phyloP scores from a whole-genome alignment of 495 filamentous ascomycete genomes.

The Aspergillus sparsus region DNA sequence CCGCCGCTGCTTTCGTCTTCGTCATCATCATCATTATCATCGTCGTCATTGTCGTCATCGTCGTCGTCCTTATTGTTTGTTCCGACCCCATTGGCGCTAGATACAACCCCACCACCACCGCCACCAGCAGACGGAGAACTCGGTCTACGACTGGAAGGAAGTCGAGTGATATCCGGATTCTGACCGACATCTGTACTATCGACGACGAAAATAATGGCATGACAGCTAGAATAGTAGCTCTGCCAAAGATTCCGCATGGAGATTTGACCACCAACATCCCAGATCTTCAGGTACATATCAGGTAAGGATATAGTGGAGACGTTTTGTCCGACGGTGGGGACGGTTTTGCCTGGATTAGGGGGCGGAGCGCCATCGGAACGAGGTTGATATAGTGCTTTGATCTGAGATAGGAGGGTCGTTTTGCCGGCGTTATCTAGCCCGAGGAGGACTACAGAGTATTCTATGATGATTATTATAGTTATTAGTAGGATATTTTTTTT shows the following conservation, averaged over 20 bases:
- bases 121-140: slow-evolving; percentile 31
- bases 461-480: slow-evolving; percentile 41
- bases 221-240: slow-evolving; percentile 88
- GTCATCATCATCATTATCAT: not conserved
- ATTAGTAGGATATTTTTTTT: not conserved
- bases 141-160: slow-evolving; percentile 31
- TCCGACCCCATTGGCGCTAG: too few species aligned
- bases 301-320: slow-evolving; percentile 84
- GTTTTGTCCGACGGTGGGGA: slow-evolving; percentile 97
- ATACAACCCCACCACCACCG: not conserved
- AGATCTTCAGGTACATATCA: slow-evolving; percentile 96
- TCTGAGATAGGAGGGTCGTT: slow-evolving; percentile 94
- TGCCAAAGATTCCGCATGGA: slow-evolving; percentile 90
- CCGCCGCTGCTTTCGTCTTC: slow-evolving; percentile 4
- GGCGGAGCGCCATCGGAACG: slow-evolving; percentile 54
- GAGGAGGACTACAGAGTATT: slow-evolving; percentile 96
- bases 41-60: slow-evolving; percentile 9
- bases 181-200: slow-evolving; percentile 91
- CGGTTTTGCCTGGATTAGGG: slow-evolving; percentile 66
- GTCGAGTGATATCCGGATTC: slow-evolving; percentile 54
- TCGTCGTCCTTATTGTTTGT: not conserved
- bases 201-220: slow-evolving; percentile 96
- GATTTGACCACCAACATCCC: slow-evolving; percentile 96
- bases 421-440: slow-evolving; percentile 98
- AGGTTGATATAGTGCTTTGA: slow-evolving; percentile 82